Conservation (phyloP, 2,329 filamentous ascomycete genomes). For the Pochonia chlamydosporia region DNA sequence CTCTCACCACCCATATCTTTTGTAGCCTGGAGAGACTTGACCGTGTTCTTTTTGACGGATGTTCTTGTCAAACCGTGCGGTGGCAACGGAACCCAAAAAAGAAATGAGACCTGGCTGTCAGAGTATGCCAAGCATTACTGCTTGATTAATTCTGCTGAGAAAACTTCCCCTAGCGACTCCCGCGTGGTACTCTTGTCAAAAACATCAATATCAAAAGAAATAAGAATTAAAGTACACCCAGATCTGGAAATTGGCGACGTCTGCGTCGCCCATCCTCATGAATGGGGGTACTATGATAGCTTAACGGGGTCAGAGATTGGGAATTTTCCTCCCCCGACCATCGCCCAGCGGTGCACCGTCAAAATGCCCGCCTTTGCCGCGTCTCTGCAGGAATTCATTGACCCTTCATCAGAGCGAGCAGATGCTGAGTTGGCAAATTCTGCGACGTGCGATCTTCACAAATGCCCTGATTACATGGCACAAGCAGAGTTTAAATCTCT, state of each 20-base stretch:
- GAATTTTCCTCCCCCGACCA: conserved; percentile 5
- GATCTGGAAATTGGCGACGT: conserved; percentile 2
- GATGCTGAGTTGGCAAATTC: conserved; percentile 35
- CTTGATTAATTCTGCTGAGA: too few species aligned
- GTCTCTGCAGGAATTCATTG: background rate
- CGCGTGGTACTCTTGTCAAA: background rate
- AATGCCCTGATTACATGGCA: conserved; percentile 41
- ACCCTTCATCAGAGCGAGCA: background rate
- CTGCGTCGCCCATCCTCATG: conserved; percentile 32
- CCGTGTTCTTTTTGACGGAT: conserved; percentile 30
- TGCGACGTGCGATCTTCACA: conserved; percentile 41
- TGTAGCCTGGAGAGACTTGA: conserved; percentile 41
- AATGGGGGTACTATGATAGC: conserved; percentile 32
- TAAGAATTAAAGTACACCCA: background rate
- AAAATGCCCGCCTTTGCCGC: background rate
- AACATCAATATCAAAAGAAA: background rate
- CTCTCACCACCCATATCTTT: conserved; percentile 35
- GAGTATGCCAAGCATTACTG: background rate
- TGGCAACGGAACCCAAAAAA: background rate
- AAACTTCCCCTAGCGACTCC: background rate
- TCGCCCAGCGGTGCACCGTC: background rate
- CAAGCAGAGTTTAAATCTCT: conserved; percentile 50
- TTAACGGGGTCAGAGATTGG: conserved; percentile 8
- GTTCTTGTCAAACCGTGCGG: conserved; percentile 21
- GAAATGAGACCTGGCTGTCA: background rate